Percentiles rank a stretch among this genome's conserved stretches.
Evolutionary conservation across 78 protist species (phyloP).

Genomic region (Chrysochromulina parva): DNA sequence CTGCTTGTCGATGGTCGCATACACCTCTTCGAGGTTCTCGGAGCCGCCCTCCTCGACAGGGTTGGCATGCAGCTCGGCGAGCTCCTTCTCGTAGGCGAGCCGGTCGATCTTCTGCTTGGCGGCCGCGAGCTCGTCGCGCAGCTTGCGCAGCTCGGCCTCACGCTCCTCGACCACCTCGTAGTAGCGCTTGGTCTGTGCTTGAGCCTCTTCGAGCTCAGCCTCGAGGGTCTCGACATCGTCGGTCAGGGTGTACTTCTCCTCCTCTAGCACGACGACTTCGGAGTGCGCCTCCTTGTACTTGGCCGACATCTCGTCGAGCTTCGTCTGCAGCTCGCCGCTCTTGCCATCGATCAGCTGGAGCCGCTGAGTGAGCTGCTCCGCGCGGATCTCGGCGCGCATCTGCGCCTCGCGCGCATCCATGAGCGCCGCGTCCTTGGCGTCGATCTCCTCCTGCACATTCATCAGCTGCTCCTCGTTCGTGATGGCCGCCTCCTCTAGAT

Average conservation of each 20-base stretch:
- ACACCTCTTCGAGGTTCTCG: neutral
- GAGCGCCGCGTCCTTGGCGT: neutral
- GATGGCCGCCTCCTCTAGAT: neutral
- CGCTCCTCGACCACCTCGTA: neutral
- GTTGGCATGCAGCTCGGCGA: neutral
- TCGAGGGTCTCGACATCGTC: neutral
- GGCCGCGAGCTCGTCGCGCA: neutral
- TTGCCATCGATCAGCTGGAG: neutral
- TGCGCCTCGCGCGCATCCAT: too few relatives aligned
- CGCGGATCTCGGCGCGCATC: neutral
- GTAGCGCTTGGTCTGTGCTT: neutral
- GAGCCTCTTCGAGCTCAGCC: neutral
- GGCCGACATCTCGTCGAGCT: neutral
- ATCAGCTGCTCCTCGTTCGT: neutral
- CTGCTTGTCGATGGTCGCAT: neutral
- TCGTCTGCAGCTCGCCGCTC: neutral
- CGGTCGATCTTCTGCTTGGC: neutral
- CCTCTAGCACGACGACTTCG: neutral
- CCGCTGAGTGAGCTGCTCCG: neutral
- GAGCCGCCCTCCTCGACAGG: neutral
- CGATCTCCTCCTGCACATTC: neutral
- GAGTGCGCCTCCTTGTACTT: neutral
- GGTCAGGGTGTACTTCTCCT: neutral
- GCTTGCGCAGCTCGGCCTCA: neutral
- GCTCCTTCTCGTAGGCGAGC: neutral